Evolutionary conservation across 2,329 filamentous ascomycete species (phyloP), one percentile per base, ranked within the genome.

Genomic region (Epichloe scottii): DNA sequence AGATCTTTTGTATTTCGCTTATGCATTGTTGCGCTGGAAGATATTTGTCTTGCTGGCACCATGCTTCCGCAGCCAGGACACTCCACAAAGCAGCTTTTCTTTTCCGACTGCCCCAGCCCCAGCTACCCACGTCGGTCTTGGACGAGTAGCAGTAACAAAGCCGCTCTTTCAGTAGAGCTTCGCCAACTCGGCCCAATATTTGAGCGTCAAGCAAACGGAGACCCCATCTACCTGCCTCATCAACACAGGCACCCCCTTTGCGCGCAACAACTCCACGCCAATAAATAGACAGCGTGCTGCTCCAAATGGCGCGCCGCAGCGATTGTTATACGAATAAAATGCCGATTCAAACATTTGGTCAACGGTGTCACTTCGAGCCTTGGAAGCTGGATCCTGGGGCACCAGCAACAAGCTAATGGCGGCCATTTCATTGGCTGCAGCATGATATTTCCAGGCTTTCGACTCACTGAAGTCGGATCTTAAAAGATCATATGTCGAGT

Each of bases 371-470:
- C 84, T 73, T 54, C 91, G 82, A 30, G 79, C 81, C 63, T 90
- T 95, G 14, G 85, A 82, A 2, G 81, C 82, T 55, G 86, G 72
- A 15, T 78, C 77, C 54, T 86, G 79, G 0, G 87, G 82, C 60
- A 85, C 83, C 54, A 98, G 76, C 35, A 98, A 77, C 40, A 88
- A 79, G 60, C 87, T 88, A 12, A 96, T 71, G 5, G 88, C 90
- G 33, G 87, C 85, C 91, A 98, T 97, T 71, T 98, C 93, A 65
- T 95, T 91, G 1, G 87, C 85, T 3, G 87, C 91, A 0, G 93
- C 93, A 63, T 96, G 89, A 62, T 97, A 87, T 59, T 82, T 88
- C 93, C 93, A 98, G 1, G 93, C 94, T 66, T 97, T 97, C 64
- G 96, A 90, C 63, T 93, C 93, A 62, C 82, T 84, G 66, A 91